Evolutionary conservation across 1,284 basidiomycete species (phyloP), one percentile per base, ranked within the genome.

Genomic region (Phlebopus sp.): DNA sequence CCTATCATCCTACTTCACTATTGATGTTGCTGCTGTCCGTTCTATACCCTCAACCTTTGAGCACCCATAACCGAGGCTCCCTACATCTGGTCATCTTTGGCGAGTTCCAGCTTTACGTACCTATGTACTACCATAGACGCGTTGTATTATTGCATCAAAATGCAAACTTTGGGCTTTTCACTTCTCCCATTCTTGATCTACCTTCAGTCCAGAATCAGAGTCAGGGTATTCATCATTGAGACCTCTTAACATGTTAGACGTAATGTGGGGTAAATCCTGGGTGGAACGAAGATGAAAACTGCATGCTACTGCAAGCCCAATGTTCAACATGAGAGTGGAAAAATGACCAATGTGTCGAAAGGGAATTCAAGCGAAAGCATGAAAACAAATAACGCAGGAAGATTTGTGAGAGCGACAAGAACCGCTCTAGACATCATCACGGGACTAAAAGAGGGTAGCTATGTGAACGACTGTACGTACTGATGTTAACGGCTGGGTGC

Each of bases 391-490:
- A 49, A 60, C 15, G 54, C 56, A 44, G 15, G 44, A 18, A 43
- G 23, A 42, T 36, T 50, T 42, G 45, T 34, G 43, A 42, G 31
- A 25, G 34, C 32, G 44, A 46, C 19, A 51, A 52, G 54, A 59
- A 48, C 34, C 46, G 46, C 57, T 56, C 42, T 27, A 50, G 54
- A 58, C 54, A 61, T 39, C 46, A 60, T 51, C 25, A 59, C 45
- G 49, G 46, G 58, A 64, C 63, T 63, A 64, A 68, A 64, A 46
- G 66, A 68, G 51, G 37, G 64, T 68, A 59, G 36, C 37, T 57
- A 29, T 29, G 46, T 44, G 50, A 64, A 61, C 39, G 63, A 64
- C 39, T 52, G 52, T 18, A 51, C 21, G 21, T 23, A 23, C 21
- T 23, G 21, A 23, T 23, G 21, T 37, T 46, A 53, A 47, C 54